phyloP scores from a whole-genome alignment of 129 eudicot species.

The Apium graveolens region DNA sequence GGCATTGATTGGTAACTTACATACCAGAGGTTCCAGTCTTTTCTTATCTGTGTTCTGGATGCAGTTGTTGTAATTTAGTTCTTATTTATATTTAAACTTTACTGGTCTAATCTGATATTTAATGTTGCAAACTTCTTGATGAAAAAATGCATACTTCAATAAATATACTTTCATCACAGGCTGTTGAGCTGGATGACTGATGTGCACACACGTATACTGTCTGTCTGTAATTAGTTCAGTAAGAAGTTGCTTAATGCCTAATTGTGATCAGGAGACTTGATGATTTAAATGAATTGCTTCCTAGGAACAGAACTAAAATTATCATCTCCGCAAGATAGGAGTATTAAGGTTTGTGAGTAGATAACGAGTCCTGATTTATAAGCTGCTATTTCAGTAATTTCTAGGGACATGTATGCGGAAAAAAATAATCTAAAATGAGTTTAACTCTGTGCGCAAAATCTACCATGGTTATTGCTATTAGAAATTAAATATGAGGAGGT shows the following conservation, averaged over 20 bases:
- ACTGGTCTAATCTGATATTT: neutral
- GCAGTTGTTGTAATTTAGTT: neutral
- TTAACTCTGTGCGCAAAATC: too few relatives aligned
- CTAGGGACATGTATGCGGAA: too few relatives aligned
- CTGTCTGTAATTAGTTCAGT: neutral
- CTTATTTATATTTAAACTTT: neutral
- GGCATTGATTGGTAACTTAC: constrained; percentile 81
- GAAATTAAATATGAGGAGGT: too few relatives aligned
- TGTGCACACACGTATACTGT: too few relatives aligned
- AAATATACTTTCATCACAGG: neutral
- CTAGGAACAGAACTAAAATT: too few relatives aligned
- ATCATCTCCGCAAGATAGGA: too few relatives aligned
- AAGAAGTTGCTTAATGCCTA: neutral
- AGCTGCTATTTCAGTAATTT: too few relatives aligned
- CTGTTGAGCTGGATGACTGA: neutral
- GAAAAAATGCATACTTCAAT: neutral
- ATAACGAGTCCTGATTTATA: too few relatives aligned
- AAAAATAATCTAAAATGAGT: too few relatives aligned
- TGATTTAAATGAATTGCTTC: neutral
- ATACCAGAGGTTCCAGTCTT: neutral
- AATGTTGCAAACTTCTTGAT: neutral
- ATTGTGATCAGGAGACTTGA: neutral
- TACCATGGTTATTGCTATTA: too few relatives aligned
- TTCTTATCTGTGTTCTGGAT: neutral
- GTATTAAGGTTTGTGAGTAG: too few relatives aligned